Evolutionary conservation across 768 basidiomycete genomes (phyloP).

Genomic region (Tylopilus balloui): DNA sequence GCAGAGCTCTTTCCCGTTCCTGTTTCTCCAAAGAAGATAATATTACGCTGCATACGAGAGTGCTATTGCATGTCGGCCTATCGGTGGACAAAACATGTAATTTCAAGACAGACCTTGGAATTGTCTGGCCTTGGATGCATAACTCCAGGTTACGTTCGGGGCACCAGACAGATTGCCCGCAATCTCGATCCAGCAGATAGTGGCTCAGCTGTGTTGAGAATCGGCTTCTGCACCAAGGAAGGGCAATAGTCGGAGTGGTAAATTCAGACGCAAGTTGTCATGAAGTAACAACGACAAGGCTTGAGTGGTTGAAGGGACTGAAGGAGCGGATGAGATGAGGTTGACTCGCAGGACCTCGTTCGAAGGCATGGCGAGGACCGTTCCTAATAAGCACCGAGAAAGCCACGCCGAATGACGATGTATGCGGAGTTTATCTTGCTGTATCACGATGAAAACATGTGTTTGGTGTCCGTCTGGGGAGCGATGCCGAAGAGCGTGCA

Average conservation of each 20-base stretch:
- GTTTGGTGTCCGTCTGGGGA: not conserved
- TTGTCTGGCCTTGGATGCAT: not conserved
- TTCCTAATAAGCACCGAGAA: constrained; percentile 6
- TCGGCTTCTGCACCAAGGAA: not conserved
- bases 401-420: not conserved
- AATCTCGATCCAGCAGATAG: not conserved
- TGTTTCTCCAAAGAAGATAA: constrained; percentile 23
- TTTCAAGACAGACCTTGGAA: constrained; percentile 10
- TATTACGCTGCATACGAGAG: constrained; percentile 5
- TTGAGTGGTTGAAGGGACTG: not conserved
- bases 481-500: not conserved
- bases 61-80: not conserved
- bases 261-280: not conserved
- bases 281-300: not conserved
- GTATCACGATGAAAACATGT: constrained; percentile 7
- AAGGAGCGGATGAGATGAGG: not conserved
- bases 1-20: constrained; percentile 27
- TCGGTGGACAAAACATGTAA: not conserved
- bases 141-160: not conserved
- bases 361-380: not conserved
- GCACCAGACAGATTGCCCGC: not conserved
- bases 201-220: not conserved
- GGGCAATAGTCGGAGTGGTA: not conserved
- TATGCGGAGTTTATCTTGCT: not conserved
- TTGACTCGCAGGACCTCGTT: not conserved